A percentile compares a stretch with the other conserved stretches of the same genome.
Conservation (phyloP, 2,329 filamentous ascomycete species). For the Neofusicoccum umdonicola region DNA sequence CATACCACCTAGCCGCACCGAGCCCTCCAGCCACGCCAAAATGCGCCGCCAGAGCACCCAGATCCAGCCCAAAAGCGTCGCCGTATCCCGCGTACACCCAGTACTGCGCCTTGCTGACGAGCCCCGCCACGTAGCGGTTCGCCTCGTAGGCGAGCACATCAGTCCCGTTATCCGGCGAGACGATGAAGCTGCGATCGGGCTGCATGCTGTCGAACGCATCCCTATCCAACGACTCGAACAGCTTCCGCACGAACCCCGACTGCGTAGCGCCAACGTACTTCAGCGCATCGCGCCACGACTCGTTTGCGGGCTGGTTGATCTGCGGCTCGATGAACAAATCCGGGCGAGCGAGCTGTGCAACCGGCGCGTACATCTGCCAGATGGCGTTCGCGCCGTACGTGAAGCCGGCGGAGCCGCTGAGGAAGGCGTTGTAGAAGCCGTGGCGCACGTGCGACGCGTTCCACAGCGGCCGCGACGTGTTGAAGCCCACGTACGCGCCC, state of each 20-base stretch:
- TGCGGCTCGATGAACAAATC: not conserved
- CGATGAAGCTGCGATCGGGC: not conserved
- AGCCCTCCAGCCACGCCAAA: not conserved
- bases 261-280: not conserved
- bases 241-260: not conserved
- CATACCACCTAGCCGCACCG: not conserved
- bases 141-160: not conserved
- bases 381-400: not conserved
- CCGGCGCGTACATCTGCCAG: not conserved
- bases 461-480: constrained; percentile 1
- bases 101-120: not conserved
- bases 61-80: not conserved
- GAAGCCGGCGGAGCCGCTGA: not conserved
- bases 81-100: constrained; percentile 3
- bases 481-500: not conserved
- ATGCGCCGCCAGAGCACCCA: not conserved
- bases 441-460: not conserved
- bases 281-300: not conserved
- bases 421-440: not conserved
- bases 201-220: not conserved
- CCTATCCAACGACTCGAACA: not conserved
- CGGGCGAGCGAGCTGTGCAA: not conserved
- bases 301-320: not conserved
- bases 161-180: too few species aligned
- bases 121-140: not conserved